Conservation (phyloP, 805 yeast genomes). For the Suhomyces xylopsoci region DNA sequence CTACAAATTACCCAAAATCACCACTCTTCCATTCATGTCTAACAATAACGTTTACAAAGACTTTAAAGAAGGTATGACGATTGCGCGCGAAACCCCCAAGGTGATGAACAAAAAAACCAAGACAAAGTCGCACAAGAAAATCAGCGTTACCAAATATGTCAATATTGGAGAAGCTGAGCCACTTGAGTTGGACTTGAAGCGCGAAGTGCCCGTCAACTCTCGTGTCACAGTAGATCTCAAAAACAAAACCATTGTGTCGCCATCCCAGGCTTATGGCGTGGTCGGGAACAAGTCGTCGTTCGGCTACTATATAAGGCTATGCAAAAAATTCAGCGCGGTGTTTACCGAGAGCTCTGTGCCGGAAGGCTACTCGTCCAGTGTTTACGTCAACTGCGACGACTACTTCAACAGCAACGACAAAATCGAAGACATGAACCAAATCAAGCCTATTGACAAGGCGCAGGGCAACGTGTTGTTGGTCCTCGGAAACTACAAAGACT, state of each 20-base stretch:
- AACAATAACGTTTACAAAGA: conserved; percentile 34
- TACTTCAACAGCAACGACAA: conserved; percentile 41
- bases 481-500: conserved; percentile 61
- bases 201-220: conserved; percentile 69
- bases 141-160: conserved; percentile 64
- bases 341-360: conserved; percentile 68
- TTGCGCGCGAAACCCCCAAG: conserved; percentile 40
- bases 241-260: conserved; percentile 62
- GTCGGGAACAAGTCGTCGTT: conserved; percentile 58
- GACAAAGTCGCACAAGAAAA: conserved; percentile 32
- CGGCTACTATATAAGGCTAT: conserved; percentile 75
- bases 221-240: conserved; percentile 76
- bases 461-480: conserved; percentile 48
- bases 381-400: conserved; percentile 67
- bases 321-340: conserved; percentile 54
- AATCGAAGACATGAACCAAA: conserved; percentile 7
- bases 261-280: conserved; percentile 64
- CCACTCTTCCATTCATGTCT: conserved; percentile 73
- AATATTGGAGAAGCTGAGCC: conserved; percentile 67
- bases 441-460: conserved; percentile 17
- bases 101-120: conserved; percentile 43
- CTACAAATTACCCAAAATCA: conserved; percentile 62
- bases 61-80: conserved; percentile 64
- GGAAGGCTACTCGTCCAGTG: conserved; percentile 64
- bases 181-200: conserved; percentile 52